phyloP scores from a whole-genome alignment of 495 filamentous ascomycete species.

The Tuber indicum region DNA sequence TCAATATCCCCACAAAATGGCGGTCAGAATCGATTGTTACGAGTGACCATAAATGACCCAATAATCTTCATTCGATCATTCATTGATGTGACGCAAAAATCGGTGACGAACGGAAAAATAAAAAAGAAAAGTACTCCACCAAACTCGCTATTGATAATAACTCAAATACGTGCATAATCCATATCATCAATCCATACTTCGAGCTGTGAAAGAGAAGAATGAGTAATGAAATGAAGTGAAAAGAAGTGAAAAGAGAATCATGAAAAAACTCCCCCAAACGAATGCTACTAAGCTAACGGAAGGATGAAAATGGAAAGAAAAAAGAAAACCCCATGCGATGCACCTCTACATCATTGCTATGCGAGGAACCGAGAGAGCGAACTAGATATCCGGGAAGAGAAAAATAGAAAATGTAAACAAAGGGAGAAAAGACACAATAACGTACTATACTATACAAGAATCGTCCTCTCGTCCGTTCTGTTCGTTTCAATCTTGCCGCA shows the following conservation, averaged over 20 bases:
- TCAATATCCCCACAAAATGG: background rate
- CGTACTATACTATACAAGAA: constrained; percentile 36
- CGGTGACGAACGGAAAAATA: background rate
- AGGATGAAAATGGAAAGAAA: background rate
- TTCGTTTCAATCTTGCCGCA: background rate
- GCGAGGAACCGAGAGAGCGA: background rate
- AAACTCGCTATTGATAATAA: background rate
- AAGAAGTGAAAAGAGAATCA: background rate
- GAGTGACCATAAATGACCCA: constrained; percentile 6
- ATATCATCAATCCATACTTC: background rate
- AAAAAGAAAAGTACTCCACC: background rate
- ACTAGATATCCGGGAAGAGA: background rate
- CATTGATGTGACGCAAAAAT: constrained; percentile 1
- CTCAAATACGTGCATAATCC: background rate
- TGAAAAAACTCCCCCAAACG: constrained; percentile 1
- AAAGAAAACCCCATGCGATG: constrained; percentile 3
- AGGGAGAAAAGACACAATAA: constrained; percentile 33
- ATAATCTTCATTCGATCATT: constrained; percentile 1
- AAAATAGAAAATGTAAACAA: constrained; percentile 32
- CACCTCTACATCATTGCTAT: constrained; percentile 2
- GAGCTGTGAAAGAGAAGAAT: background rate
- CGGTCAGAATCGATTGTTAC: background rate
- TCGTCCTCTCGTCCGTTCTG: constrained; percentile 1
- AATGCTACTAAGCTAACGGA: background rate
- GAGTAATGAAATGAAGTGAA: background rate